These are phyloP conservation scores for Backusella mclennaniae DNA, from an alignment of 192 early-diverging fungal species.

Conservation along the genomic window DNA sequence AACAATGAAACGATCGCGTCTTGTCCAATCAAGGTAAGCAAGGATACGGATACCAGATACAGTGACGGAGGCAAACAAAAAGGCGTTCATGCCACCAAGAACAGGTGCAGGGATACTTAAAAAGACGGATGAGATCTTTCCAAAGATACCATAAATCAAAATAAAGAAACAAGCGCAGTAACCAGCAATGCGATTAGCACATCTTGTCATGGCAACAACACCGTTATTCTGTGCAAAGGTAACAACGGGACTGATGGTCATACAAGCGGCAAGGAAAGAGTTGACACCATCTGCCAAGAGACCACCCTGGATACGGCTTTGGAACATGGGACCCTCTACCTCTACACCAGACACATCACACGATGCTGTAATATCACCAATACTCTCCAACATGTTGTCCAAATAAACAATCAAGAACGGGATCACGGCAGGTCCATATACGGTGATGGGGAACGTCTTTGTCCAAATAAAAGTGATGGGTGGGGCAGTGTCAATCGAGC, in stretches of 20 bases:
- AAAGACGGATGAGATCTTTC: constrained; percentile 50
- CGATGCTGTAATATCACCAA: constrained; percentile 52
- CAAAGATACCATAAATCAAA: constrained; percentile 50
- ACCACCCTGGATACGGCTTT: constrained; percentile 53
- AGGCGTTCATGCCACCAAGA: constrained; percentile 54
- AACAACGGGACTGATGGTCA: constrained; percentile 52
- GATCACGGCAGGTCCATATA: constrained; percentile 43
- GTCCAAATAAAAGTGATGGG: constrained; percentile 54
- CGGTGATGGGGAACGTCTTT: constrained; percentile 52
- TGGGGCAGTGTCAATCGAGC: constrained; percentile 41
- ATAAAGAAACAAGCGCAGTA: constrained; percentile 49
- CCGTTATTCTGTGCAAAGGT: constrained; percentile 59
- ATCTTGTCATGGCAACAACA: constrained; percentile 51
- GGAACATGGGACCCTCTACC: constrained; percentile 49
- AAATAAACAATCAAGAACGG: constrained; percentile 39
- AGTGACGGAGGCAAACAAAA: constrained; percentile 51
- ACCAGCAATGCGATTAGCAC: constrained; percentile 47
- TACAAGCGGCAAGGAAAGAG: constrained; percentile 48
- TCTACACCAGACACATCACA: constrained; percentile 52
- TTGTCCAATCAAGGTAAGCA: constrained; percentile 49
- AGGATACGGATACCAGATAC: constrained; percentile 55
- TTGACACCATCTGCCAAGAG: constrained; percentile 53
- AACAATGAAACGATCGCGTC: constrained; percentile 53
- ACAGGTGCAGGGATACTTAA: constrained; percentile 46
- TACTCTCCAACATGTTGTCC: constrained; percentile 44